Percentiles rank a stretch among this genome's conserved stretches.
These are phyloP conservation scores for Gossypium bickii DNA, from an alignment of 345 rosid species.

Conservation along the genomic window DNA sequence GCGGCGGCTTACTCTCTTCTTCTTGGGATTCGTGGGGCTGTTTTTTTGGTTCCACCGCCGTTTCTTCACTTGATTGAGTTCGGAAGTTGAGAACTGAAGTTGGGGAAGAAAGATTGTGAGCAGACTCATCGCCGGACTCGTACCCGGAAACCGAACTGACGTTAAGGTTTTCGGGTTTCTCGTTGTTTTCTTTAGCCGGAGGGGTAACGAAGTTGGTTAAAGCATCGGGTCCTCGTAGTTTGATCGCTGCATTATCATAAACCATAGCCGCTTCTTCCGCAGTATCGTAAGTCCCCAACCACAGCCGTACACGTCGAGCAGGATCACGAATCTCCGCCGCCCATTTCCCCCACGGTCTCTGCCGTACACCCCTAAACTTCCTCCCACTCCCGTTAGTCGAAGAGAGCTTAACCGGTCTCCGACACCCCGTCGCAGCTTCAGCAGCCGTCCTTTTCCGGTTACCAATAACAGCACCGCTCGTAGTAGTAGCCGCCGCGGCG, in stretches of 20 bases:
- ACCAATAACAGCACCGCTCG: background rate
- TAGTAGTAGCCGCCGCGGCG: conserved; percentile 12
- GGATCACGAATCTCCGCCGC: conserved; percentile 99
- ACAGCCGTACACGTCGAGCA: conserved; percentile 61
- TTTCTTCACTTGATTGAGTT: conserved; percentile 38
- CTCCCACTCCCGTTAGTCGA: conserved; percentile 16
- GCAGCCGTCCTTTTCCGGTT: conserved; percentile 31
- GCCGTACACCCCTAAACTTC: conserved; percentile 88
- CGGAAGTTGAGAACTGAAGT: conserved; percentile 71
- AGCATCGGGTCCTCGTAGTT: conserved; percentile 88
- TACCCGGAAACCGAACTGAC: conserved; percentile 36
- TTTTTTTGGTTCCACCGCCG: conserved; percentile 24
- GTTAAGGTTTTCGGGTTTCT: conserved; percentile 19
- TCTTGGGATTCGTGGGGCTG: conserved; percentile 20
- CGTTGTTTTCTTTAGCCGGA: conserved; percentile 14
- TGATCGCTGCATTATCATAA: conserved; percentile 85
- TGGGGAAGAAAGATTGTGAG: conserved; percentile 58
- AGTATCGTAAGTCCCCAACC: conserved; percentile 87
- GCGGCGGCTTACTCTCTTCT: conserved; percentile 18
- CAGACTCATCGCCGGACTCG: conserved; percentile 60
- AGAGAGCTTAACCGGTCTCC: conserved; percentile 27
- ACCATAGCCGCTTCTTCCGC: conserved; percentile 97
- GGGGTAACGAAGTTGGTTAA: conserved; percentile 66
- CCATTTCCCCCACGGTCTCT: conserved; percentile 98
- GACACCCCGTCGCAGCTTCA: background rate